phyloP scores from a whole-genome alignment of 495 filamentous ascomycete species.

The Bathelium albidoporum region DNA sequence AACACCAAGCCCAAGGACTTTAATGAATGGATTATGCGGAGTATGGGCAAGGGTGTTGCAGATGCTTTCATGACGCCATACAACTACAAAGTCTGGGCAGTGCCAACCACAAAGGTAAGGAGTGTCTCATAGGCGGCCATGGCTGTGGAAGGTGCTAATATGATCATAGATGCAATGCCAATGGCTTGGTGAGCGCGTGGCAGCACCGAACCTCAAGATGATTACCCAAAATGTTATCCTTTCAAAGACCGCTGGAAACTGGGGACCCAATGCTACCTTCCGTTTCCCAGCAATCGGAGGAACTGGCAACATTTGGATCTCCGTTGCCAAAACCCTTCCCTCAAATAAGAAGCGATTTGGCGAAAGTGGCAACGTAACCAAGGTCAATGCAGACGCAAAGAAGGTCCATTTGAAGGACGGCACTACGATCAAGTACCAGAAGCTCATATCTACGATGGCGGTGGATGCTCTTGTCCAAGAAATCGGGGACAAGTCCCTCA shows the following conservation, averaged over 20 bases:
- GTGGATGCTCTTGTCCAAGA: constrained; percentile 80
- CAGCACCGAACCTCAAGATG: constrained; percentile 90
- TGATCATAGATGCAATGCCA: constrained; percentile 86
- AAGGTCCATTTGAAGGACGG: constrained; percentile 73
- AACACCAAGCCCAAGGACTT: constrained; percentile 91
- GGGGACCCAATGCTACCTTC: constrained; percentile 98
- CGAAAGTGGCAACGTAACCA: constrained; percentile 69
- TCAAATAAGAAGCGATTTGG: constrained; percentile 86
- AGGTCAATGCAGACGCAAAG: constrained; percentile 76
- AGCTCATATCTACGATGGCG: constrained; percentile 92
- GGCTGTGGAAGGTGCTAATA: constrained; percentile 8
- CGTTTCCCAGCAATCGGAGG: constrained; percentile 92
- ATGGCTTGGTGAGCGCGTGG: constrained; percentile 98
- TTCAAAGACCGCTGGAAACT: constrained; percentile 91
- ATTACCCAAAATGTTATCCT: constrained; percentile 92
- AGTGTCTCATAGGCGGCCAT: constrained; percentile 1
- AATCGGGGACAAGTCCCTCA: constrained; percentile 77
- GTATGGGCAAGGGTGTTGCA: constrained; percentile 81
- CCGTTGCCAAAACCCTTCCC: constrained; percentile 87
- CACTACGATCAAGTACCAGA: constrained; percentile 82
- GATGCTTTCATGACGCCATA: constrained; percentile 98
- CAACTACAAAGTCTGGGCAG: constrained; percentile 99
- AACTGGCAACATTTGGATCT: constrained; percentile 98
- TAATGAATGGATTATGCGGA: constrained; percentile 96
- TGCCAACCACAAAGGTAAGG: constrained; percentile 89